phyloP scores from a whole-genome alignment of 75 land plant species.

The Sequoia sempervirens region DNA sequence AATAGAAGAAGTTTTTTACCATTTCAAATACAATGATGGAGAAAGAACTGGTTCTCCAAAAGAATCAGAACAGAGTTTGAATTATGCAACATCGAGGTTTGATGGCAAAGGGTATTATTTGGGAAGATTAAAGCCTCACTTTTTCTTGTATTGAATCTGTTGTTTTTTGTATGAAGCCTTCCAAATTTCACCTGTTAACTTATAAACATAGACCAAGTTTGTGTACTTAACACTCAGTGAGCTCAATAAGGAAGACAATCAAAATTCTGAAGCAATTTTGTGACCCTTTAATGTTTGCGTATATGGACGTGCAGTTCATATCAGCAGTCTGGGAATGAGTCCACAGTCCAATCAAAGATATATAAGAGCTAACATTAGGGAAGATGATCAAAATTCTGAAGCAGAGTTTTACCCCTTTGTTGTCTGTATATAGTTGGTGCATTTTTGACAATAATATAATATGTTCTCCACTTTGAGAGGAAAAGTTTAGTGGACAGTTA shows the following conservation, averaged over 20 bases:
- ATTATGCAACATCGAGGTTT: neutral
- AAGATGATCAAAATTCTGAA: too few relatives aligned
- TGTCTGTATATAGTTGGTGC: neutral
- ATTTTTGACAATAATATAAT: neutral
- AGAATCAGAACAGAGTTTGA: neutral
- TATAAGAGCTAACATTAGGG: neutral
- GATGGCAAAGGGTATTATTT: neutral
- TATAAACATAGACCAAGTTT: neutral
- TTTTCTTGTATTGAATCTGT: neutral
- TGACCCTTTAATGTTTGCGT: neutral
- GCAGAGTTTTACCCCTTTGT: too few relatives aligned
- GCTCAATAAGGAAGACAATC: neutral
- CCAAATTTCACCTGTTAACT: neutral
- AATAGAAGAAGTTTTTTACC: too few relatives aligned
- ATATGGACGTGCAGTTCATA: neutral
- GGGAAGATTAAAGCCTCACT: neutral
- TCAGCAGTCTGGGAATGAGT: neutral
- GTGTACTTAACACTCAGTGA: neutral
- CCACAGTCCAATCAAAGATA: neutral
- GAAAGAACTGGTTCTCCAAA: neutral
- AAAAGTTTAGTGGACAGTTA: neutral
- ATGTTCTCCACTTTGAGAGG: neutral
- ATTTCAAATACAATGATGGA: neutral
- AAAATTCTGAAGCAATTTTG: neutral
- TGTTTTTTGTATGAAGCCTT: neutral